Evolutionary conservation across 2,329 filamentous ascomycete species (phyloP).

Genomic region (Colletotrichum echinochloae): DNA sequence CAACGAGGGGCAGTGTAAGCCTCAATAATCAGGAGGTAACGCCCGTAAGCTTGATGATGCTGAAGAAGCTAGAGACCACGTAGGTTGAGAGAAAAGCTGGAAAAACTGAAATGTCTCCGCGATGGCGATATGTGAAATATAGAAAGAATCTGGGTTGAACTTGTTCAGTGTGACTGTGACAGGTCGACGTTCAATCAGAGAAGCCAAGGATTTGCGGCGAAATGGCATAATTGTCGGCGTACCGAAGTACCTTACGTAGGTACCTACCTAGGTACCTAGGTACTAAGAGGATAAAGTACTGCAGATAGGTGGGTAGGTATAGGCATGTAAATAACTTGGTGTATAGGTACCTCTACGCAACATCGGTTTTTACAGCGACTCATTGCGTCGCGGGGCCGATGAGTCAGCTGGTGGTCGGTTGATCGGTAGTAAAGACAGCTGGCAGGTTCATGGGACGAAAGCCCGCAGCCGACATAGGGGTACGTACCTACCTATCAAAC

Average conservation of each 20-base stretch:
- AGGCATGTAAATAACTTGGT: too few relatives aligned
- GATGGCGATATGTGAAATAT: constrained; percentile 33
- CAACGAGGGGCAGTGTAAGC: constrained; percentile 18
- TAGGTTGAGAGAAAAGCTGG: constrained; percentile 9
- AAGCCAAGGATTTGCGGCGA: constrained; percentile 28
- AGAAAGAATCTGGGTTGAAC: constrained; percentile 26
- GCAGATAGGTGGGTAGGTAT: too few relatives aligned
- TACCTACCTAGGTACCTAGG: too few relatives aligned
- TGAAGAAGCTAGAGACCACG: neutral
- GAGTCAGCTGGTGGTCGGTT: constrained; percentile 22
- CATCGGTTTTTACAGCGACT: constrained; percentile 6
- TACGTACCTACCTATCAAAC: constrained; percentile 14
- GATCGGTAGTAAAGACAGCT: neutral
- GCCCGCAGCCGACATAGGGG: constrained; percentile 15
- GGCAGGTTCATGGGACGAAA: constrained; percentile 2
- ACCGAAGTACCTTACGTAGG: neutral
- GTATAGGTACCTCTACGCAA: neutral
- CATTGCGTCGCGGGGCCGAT: constrained; percentile 30
- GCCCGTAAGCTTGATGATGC: constrained; percentile 6
- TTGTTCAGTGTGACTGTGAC: constrained; percentile 23
- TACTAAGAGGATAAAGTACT: too few relatives aligned
- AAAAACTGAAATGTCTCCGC: neutral
- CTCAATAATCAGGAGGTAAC: neutral
- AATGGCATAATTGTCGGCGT: constrained; percentile 40
- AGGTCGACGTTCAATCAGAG: constrained; percentile 16